These are phyloP conservation scores for Pistacia integerrima DNA, from an alignment of 345 rosid species.

Conservation along the genomic window DNA sequence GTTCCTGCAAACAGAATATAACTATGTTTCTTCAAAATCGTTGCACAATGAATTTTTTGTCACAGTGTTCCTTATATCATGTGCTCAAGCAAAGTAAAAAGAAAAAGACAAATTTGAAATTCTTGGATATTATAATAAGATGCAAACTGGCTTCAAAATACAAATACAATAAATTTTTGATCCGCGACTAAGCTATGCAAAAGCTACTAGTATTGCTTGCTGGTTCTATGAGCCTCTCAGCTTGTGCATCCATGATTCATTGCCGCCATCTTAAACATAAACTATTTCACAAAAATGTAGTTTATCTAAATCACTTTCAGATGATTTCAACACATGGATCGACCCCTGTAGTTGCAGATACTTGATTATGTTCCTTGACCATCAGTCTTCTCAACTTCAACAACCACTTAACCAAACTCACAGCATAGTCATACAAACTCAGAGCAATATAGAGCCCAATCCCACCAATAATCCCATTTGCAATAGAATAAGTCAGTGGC, in stretches of 20 bases:
- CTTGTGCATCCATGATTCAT: not conserved
- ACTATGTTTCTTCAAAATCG: too few species aligned
- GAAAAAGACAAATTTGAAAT: not conserved
- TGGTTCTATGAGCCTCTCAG: not conserved
- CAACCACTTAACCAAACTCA: slow-evolving; percentile 34
- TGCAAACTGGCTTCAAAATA: not conserved
- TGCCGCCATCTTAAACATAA: not conserved
- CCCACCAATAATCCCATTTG: slow-evolving; percentile 87
- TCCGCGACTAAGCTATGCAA: not conserved
- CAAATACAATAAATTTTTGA: not conserved
- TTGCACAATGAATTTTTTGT: too few species aligned
- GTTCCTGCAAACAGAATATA: too few species aligned
- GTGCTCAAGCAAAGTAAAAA: too few species aligned
- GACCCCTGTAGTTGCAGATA: slow-evolving; percentile 43
- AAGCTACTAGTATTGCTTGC: not conserved
- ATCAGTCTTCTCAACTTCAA: slow-evolving; percentile 51
- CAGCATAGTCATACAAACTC: slow-evolving; percentile 47
- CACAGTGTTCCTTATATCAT: too few species aligned
- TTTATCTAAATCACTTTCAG: slow-evolving; percentile 8
- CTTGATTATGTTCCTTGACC: slow-evolving; percentile 65
- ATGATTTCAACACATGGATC: slow-evolving; percentile 37
- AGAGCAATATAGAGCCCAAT: slow-evolving; percentile 66
- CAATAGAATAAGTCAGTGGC: slow-evolving; percentile 85
- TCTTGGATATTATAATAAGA: not conserved
- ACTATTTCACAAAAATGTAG: not conserved